phyloP scores from a whole-genome alignment of 495 filamentous ascomycete genomes.

The Polyplosphaeria fusca region DNA sequence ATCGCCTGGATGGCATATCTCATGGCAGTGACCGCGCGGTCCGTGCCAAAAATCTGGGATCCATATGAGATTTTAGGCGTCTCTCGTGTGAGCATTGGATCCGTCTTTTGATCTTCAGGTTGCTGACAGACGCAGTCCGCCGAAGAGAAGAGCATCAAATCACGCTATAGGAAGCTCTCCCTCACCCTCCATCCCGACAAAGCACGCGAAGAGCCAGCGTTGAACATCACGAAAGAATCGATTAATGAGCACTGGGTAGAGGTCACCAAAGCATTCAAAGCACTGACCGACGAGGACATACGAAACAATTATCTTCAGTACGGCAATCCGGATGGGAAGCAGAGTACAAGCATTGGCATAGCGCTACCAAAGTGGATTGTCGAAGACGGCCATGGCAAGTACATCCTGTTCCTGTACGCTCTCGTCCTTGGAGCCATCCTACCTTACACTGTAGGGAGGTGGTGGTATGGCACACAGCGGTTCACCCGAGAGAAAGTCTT shows the following conservation, averaged over 20 bases:
- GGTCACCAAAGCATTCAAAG: conserved; percentile 93
- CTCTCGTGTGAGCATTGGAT: conserved; percentile 58
- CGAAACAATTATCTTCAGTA: conserved; percentile 95
- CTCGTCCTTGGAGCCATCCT: conserved; percentile 80
- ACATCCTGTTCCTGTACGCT: conserved; percentile 86
- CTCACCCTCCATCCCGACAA: conserved; percentile 93
- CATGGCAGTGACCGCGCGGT: conserved; percentile 73
- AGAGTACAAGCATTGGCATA: conserved; percentile 96
- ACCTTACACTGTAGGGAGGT: conserved; percentile 89
- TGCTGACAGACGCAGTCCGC: conserved; percentile 55
- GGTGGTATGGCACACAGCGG: conserved; percentile 96
- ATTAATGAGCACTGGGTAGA: conserved; percentile 90
- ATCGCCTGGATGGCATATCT: conserved; percentile 94
- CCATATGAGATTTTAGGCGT: conserved; percentile 91
- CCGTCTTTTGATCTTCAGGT: background rate
- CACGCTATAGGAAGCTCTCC: conserved; percentile 78
- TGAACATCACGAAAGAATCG: conserved; percentile 83
- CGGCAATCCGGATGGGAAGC: conserved; percentile 95
- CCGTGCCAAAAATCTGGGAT: conserved; percentile 80
- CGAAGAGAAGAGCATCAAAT: conserved; percentile 85
- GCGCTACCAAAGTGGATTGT: conserved; percentile 91
- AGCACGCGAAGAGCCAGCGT: conserved; percentile 69
- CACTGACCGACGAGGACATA: conserved; percentile 92
- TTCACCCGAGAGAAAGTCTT: conserved; percentile 89
- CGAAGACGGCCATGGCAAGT: conserved; percentile 90